These are phyloP conservation scores for Ceratocystis diversiconidia DNA, from an alignment of 2,329 filamentous ascomycete species.

Conservation along the genomic window DNA sequence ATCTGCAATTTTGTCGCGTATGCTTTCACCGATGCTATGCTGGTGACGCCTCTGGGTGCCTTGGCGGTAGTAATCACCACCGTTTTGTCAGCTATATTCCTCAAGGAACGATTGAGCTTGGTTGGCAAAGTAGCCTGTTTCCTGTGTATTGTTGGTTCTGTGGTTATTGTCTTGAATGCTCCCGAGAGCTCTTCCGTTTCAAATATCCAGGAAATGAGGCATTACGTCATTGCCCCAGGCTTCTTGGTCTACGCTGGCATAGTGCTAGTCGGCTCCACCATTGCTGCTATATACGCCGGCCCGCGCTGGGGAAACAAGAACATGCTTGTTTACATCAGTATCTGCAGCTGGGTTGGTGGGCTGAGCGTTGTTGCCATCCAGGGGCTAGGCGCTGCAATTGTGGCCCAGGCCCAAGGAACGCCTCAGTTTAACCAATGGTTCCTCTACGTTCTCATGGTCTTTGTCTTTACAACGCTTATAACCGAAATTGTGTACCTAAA, in stretches of 20 bases:
- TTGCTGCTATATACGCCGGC: slow-evolving; percentile 66
- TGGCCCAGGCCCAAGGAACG: slow-evolving; percentile 68
- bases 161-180: slow-evolving; percentile 90
- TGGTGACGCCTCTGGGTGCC: slow-evolving; percentile 84
- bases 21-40: slow-evolving; percentile 87
- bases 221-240: slow-evolving; percentile 70
- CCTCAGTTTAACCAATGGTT: slow-evolving; percentile 98
- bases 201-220: slow-evolving; percentile 84
- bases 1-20: slow-evolving; percentile 97
- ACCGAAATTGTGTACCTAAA: slow-evolving; percentile 95
- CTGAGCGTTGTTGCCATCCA: slow-evolving; percentile 91
- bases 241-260: slow-evolving; percentile 78
- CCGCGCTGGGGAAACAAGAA: slow-evolving; percentile 89
- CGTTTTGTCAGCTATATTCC: slow-evolving; percentile 79
- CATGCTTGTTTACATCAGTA: slow-evolving; percentile 93
- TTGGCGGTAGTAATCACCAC: slow-evolving; percentile 86
- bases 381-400: slow-evolving; percentile 78
- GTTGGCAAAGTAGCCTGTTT: slow-evolving; percentile 95
- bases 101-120: slow-evolving; percentile 90
- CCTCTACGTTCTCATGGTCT: slow-evolving; percentile 77
- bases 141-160: slow-evolving; percentile 80
- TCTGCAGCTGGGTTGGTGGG: slow-evolving; percentile 89
- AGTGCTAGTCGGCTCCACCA: slow-evolving; percentile 56
- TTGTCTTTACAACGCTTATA: slow-evolving; percentile 75
- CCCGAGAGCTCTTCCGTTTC: slow-evolving; percentile 71